Percentiles rank a stretch among this genome's conserved stretches.
Evolutionary conservation across 2,329 filamentous ascomycete species (phyloP).

Genomic region (Fusarium guadeloupense): DNA sequence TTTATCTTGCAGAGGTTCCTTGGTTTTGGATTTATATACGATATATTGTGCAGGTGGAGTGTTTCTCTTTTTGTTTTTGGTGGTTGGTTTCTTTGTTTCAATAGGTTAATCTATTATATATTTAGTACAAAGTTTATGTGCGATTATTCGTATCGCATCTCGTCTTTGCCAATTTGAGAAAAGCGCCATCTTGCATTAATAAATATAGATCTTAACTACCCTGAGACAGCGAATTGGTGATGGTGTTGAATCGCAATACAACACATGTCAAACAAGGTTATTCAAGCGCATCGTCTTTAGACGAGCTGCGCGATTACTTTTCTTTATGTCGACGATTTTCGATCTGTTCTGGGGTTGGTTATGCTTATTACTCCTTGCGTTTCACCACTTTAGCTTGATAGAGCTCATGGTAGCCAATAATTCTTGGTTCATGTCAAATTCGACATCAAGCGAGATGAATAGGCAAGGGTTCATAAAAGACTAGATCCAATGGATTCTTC

Average conservation of each 20-base stretch:
- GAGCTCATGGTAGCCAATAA: not conserved
- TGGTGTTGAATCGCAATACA: not conserved
- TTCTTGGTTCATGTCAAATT: not conserved
- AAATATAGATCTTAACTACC: not conserved
- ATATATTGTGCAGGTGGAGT: not conserved
- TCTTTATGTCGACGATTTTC: not conserved
- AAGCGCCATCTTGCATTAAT: slow-evolving; percentile 2
- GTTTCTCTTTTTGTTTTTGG: not conserved
- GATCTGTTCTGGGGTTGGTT: not conserved
- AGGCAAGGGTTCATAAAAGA: no score
- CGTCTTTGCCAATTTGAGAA: slow-evolving; percentile 10
- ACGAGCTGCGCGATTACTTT: no score
- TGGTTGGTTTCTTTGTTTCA: not conserved
- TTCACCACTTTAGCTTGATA: not conserved
- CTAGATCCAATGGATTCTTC: no score
- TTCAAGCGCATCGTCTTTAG: no score
- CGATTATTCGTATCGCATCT: not conserved
- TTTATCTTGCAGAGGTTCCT: not conserved
- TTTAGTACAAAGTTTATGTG: not conserved
- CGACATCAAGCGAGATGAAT: not conserved
- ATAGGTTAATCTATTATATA: not conserved
- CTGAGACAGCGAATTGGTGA: not conserved
- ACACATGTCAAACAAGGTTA: not conserved
- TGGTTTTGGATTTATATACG: no score
- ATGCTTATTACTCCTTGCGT: not conserved